Base-by-base conservation (phyloP, 2,329 filamentous ascomycete genomes). In the Talaromyces islandicus region DNA sequence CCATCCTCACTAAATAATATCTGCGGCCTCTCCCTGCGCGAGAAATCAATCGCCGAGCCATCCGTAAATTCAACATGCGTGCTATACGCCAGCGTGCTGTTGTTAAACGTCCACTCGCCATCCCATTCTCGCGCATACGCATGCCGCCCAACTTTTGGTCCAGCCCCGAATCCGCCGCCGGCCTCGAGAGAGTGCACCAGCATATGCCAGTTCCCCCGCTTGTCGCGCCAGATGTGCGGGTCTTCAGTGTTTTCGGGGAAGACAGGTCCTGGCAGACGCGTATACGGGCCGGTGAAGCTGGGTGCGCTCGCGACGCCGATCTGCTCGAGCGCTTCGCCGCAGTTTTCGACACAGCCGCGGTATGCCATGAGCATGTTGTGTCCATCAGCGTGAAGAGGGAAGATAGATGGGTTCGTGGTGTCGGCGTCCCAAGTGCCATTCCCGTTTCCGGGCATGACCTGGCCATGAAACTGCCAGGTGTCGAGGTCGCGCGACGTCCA, bases 1-100 rank as follows among this genome's bases (percentile, higher is more conserved):
- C 76, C 75, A 60, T 82, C 79, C 1, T 74, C 68, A 59, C 78
- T 80, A 19, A 82, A 81, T 56, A 77, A 80, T 5, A 83, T 54
- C 70, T 81, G 80, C 0, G 80, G 78, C 2, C 80, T 68, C 63
- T 82, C 80, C 12, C 80, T 66, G 2, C 80, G 71, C 56, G 77
- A 77, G 38, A 76, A 79, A 4, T 73, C 68, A 50, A 71, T 69
- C 25, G 62, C 67, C 0, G 68, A 69, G 0, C 80, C 79, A 63
- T 82, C 80, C 0, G 73, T 75, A 56, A 77, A 79, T 2, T 53
- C 19, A 3, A 66, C 61, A 6, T 63, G 63, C 1, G 65, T 66
- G 41, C 62, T 72, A 57, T 69, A 74, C 24, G 70, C 70, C 27
- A 69, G 64, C 29, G 69, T 69, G 3, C 68, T 59, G 21, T 65